Conservation (phyloP, 2,329 filamentous ascomycete genomes). For the Pestalotiopsis sp. region DNA sequence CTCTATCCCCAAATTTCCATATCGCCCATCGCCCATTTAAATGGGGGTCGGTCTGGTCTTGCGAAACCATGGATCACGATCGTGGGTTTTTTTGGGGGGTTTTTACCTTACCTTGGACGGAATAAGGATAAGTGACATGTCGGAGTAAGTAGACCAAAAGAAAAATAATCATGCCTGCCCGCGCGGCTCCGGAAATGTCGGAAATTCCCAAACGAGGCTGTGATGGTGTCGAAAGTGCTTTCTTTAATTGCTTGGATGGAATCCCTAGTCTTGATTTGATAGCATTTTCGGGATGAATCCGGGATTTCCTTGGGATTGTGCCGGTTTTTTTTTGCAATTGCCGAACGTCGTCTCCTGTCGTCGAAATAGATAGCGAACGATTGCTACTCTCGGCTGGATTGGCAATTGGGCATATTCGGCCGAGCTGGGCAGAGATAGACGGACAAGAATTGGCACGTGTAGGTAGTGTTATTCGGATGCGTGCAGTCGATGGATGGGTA, state of each 20-base stretch:
- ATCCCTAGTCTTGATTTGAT: neutral
- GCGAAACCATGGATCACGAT: neutral
- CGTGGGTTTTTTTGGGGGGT: neutral
- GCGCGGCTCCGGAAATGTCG: neutral
- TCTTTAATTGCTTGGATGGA: neutral
- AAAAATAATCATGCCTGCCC: neutral
- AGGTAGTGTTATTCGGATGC: neutral
- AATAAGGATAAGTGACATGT: too few relatives aligned
- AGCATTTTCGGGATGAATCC: too few relatives aligned
- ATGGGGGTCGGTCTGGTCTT: neutral
- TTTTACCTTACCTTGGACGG: too few relatives aligned
- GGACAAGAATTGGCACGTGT: neutral
- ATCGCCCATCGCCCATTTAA: neutral
- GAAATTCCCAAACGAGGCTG: neutral
- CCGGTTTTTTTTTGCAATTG: too few relatives aligned
- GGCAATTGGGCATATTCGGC: neutral
- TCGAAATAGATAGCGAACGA: too few relatives aligned
- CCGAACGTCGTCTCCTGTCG: too few relatives aligned
- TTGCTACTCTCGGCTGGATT: too few relatives aligned
- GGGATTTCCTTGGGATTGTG: too few relatives aligned
- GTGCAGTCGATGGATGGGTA: neutral
- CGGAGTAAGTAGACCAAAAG: neutral
- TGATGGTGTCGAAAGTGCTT: neutral
- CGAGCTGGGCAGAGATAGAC: neutral
- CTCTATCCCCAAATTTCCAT: too few relatives aligned